Conservation (phyloP, 164 flowering plant genomes). For the Taxillus chinensis region DNA sequence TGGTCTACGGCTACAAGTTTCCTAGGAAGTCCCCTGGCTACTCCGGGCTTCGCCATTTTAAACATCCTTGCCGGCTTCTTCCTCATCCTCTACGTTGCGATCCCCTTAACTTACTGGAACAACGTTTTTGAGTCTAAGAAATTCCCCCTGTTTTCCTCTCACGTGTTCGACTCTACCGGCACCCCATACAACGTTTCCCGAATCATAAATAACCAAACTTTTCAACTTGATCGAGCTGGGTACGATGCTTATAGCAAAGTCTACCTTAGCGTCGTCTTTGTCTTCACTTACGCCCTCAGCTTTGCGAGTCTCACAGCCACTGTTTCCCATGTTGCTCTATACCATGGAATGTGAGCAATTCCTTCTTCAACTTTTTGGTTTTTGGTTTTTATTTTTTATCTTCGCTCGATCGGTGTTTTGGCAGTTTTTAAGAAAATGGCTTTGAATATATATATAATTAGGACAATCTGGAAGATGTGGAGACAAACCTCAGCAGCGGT, state of each 20-base stretch:
- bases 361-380: not conserved
- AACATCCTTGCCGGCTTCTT: constrained; percentile 33
- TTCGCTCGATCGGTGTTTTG: not conserved
- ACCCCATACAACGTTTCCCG: constrained; percentile 25
- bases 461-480: constrained; percentile 22
- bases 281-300: constrained; percentile 32
- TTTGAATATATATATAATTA: too few relatives aligned
- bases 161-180: constrained; percentile 31
- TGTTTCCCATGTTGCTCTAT: constrained; percentile 52
- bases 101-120: constrained; percentile 48
- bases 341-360: constrained; percentile 38
- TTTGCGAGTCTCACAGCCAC: constrained; percentile 51
- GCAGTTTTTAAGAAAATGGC: not conserved
- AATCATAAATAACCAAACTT: constrained; percentile 19
- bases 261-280: constrained; percentile 39
- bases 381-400: not conserved
- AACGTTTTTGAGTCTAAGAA: constrained; percentile 35
- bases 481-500: constrained; percentile 19
- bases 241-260: constrained; percentile 41
- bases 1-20: constrained; percentile 45
- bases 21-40: constrained; percentile 44
- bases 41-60: constrained; percentile 42
- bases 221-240: constrained; percentile 20
- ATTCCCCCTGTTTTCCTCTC: constrained; percentile 46
- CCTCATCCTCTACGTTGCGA: constrained; percentile 23